These are phyloP conservation scores for Leishmania aethiopica DNA, from an alignment of 208 protist genomes.

Conservation along the genomic window DNA sequence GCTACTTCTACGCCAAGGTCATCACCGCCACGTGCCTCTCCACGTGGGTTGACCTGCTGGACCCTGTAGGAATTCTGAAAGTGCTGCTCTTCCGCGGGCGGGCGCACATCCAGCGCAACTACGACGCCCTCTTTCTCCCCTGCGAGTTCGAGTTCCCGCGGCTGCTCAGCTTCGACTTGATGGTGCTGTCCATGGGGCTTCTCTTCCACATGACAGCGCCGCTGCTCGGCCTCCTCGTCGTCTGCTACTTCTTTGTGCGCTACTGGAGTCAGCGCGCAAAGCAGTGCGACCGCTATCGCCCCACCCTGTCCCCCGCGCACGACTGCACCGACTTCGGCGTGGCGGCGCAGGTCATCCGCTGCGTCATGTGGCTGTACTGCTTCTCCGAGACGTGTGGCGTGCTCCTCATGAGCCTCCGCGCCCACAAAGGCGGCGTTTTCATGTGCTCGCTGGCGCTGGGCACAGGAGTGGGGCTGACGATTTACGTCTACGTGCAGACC, in stretches of 20 bases:
- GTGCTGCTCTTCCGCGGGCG: conserved; percentile 47
- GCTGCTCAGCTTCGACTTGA: conserved; percentile 74
- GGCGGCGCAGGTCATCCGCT: conserved; percentile 68
- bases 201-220: conserved; percentile 89
- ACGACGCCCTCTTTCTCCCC: conserved; percentile 71
- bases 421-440: conserved; percentile 49
- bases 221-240: conserved; percentile 62
- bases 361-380: conserved; percentile 65
- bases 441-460: conserved; percentile 58
- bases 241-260: conserved; percentile 70
- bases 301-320: conserved; percentile 43
- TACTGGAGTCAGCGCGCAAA: conserved; percentile 72
- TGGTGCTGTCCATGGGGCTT: conserved; percentile 78
- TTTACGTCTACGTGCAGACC: conserved; percentile 54
- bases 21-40: conserved; percentile 61
- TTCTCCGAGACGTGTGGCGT: conserved; percentile 64
- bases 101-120: conserved; percentile 70
- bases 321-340: conserved; percentile 79
- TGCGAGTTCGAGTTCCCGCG: conserved; percentile 59
- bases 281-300: conserved; percentile 75
- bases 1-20: conserved; percentile 88
- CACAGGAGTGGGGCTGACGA: conserved; percentile 35
- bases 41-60: conserved; percentile 69
- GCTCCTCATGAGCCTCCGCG: conserved; percentile 67
- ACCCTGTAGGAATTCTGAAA: conserved; percentile 52